Evolutionary conservation across 306 rosid genomes (phyloP).

Genomic region (Malus domestica): ASM211411v1 NC_041797.1:5509001-5509500

Average conservation of each 20-base stretch:
- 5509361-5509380: constrained; percentile 57
- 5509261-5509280: constrained; percentile 95
- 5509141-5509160: constrained; percentile 75
- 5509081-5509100: not conserved
- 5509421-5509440: constrained; percentile 98
- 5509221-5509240: constrained; percentile 90
- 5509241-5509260: constrained; percentile 94
- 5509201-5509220: constrained; percentile 78
- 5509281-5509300: constrained; percentile 89
- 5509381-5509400: constrained; percentile 81
- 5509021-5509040: not conserved
- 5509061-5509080: not conserved
- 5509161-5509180: constrained; percentile 80
- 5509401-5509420: constrained; percentile 83
- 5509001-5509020: not conserved
- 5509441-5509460: constrained; percentile 68
- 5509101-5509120: constrained; percentile 10
- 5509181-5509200: constrained; percentile 89
- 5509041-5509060: not conserved
- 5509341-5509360: constrained; percentile 56
- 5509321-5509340: constrained; percentile 61
- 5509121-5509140: constrained; percentile 66
- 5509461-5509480: constrained; percentile 81
- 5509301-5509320: constrained; percentile 83
- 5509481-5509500: constrained; percentile 92